Conservation (phyloP, 1,284 basidiomycete species). For the Testicularia cyperi region DNA sequence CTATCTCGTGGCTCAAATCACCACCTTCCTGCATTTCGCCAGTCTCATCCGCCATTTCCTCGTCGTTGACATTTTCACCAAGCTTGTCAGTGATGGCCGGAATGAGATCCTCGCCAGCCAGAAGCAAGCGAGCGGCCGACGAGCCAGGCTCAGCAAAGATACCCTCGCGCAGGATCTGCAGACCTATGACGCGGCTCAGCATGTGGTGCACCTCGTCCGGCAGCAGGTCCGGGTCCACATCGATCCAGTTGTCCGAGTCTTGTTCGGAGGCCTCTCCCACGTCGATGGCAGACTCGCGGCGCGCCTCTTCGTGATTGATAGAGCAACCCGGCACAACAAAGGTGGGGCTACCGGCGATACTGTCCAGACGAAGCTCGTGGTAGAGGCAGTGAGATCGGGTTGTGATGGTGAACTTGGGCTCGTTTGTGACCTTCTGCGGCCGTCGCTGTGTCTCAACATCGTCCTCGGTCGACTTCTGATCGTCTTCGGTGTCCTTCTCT, state of each 20-base stretch:
- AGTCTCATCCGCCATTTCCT: no score
- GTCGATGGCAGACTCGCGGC: slow-evolving; percentile 17
- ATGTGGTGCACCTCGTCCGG: slow-evolving; percentile 27
- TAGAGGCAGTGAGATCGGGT: slow-evolving; percentile 28
- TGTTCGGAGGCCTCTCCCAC: slow-evolving; percentile 14
- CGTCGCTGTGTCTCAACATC: no score
- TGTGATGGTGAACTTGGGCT: slow-evolving; percentile 17
- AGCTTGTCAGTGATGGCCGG: no score
- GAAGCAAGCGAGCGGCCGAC: slow-evolving; percentile 17
- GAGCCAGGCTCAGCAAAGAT: slow-evolving; percentile 27
- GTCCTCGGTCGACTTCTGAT: neutral
- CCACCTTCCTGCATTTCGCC: no score
- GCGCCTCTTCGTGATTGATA: slow-evolving; percentile 22
- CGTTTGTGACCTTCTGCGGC: neutral
- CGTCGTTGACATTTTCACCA: neutral
- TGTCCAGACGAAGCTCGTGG: slow-evolving; percentile 12
- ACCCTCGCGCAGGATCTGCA: slow-evolving; percentile 32
- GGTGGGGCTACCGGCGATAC: slow-evolving; percentile 14
- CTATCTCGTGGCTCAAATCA: no score
- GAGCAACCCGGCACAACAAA: slow-evolving; percentile 42
- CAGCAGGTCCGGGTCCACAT: slow-evolving; percentile 33
- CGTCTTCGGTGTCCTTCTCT: neutral
- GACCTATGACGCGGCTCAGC: slow-evolving; percentile 37
- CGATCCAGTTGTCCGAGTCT: slow-evolving; percentile 21
- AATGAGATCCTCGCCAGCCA: slow-evolving; percentile 7